These are phyloP conservation scores for Phytophthora sojae DNA, from an alignment of 352 stramenopile genomes.

Conservation along the genomic window DNA sequence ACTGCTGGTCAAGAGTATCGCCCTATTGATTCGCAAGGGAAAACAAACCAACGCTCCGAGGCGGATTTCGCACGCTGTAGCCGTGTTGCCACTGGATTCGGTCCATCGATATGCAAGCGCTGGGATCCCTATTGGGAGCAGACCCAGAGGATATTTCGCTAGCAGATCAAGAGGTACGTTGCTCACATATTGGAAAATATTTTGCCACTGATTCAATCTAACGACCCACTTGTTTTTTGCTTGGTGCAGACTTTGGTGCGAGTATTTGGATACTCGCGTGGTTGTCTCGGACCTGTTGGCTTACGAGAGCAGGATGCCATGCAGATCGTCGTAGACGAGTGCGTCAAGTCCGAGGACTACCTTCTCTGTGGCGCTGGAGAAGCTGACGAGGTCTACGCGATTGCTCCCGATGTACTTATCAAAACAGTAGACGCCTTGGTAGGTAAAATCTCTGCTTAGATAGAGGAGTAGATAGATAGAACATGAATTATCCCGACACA, in stretches of 20 bases:
- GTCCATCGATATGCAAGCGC: constrained; percentile 61
- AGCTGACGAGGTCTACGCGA: constrained; percentile 59
- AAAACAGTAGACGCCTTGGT: constrained; percentile 12
- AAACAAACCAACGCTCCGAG: neutral
- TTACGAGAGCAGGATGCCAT: constrained; percentile 57
- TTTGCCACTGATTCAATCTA: neutral
- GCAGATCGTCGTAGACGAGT: constrained; percentile 62
- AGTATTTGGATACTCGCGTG: constrained; percentile 72
- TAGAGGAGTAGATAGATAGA: neutral
- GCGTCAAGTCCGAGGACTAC: constrained; percentile 27
- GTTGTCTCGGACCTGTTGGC: constrained; percentile 69
- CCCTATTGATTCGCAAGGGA: constrained; percentile 41
- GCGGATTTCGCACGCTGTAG: constrained; percentile 43
- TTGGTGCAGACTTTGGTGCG: constrained; percentile 62
- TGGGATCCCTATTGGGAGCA: constrained; percentile 38
- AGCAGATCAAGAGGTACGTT: constrained; percentile 57
- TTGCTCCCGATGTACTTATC: constrained; percentile 35
- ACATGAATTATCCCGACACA: too few relatives aligned
- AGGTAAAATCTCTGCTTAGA: constrained; percentile 31
- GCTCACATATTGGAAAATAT: neutral
- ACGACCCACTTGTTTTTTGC: neutral
- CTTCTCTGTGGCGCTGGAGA: constrained; percentile 64
- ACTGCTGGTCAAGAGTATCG: constrained; percentile 74
- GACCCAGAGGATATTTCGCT: constrained; percentile 45
- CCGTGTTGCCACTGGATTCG: constrained; percentile 57